Evolutionary conservation across 805 yeast genomes (phyloP).

Genomic region (Ogataea populi-albae): DNA sequence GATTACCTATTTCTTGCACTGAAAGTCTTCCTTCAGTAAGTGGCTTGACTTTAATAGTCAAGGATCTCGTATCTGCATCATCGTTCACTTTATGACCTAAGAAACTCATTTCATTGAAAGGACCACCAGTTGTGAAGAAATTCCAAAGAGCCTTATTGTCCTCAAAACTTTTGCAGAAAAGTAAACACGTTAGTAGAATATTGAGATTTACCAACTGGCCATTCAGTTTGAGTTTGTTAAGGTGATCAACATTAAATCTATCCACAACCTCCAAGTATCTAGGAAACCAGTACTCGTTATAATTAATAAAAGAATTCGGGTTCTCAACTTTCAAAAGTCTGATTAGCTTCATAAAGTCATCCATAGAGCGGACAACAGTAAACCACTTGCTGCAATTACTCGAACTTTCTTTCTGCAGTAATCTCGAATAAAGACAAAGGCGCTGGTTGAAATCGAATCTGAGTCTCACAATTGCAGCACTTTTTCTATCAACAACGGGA

Average conservation of each 20-base stretch:
- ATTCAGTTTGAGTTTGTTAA: slow-evolving; percentile 46
- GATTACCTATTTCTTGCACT: slow-evolving; percentile 41
- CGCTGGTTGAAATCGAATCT: slow-evolving; percentile 29
- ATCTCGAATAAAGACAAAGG: slow-evolving; percentile 26
- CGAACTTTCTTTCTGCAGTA: slow-evolving; percentile 3
- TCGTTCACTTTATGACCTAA: slow-evolving; percentile 8
- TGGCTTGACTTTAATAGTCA: neutral
- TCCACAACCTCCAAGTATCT: slow-evolving; percentile 18
- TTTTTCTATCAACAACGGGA: slow-evolving; percentile 21
- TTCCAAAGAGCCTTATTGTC: slow-evolving; percentile 42
- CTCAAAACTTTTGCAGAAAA: slow-evolving; percentile 35
- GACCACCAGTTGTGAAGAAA: slow-evolving; percentile 35
- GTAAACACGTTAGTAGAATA: slow-evolving; percentile 42
- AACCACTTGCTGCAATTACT: slow-evolving; percentile 6
- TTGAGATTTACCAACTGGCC: slow-evolving; percentile 48
- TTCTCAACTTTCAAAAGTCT: slow-evolving; percentile 36
- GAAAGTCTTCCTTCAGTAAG: slow-evolving; percentile 12
- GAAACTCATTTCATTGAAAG: slow-evolving; percentile 21
- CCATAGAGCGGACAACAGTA: slow-evolving; percentile 27
- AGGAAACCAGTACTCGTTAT: slow-evolving; percentile 23
- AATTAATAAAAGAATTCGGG: slow-evolving; percentile 32
- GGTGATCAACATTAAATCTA: slow-evolving; percentile 26
- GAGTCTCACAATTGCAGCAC: slow-evolving; percentile 35
- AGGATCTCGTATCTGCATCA: too few species aligned
- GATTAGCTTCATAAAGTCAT: slow-evolving; percentile 33